Evolutionary conservation across 139 green algal species (phyloP).

Genomic region (Tetradesmus obliquus): DNA sequence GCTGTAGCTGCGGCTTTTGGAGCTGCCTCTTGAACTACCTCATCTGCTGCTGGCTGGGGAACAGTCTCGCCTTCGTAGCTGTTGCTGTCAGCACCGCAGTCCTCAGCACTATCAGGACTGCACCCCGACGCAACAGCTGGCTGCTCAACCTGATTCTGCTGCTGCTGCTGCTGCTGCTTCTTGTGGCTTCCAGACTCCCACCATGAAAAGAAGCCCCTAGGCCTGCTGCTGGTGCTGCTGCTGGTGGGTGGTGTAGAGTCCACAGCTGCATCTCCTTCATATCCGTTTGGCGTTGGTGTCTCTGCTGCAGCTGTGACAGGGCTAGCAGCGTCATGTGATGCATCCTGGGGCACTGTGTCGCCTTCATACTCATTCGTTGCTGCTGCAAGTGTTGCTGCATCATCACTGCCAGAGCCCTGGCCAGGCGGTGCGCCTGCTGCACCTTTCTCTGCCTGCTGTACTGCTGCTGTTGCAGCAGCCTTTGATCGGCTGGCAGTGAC

Average conservation of each 20-base stretch:
- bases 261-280: neutral
- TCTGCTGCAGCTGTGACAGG: too few relatives aligned
- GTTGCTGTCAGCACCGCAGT: neutral
- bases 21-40: neutral
- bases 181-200: neutral
- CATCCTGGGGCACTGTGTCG: neutral
- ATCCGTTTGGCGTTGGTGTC: neutral
- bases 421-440: neutral
- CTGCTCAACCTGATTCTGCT: neutral
- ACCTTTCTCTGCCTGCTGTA: neutral
- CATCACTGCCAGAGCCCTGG: neutral
- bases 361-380: neutral
- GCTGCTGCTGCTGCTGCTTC: neutral
- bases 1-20: neutral
- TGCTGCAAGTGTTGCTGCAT: neutral
- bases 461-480: neutral
- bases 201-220: neutral
- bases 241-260: conserved; percentile 24
- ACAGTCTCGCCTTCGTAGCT: neutral
- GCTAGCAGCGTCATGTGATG: neutral
- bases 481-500: neutral
- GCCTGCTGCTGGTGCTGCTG: neutral
- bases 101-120: neutral
- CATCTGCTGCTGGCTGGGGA: neutral
- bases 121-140: neutral